Evolutionary conservation across 345 rosid genomes (phyloP).

Genomic region (Fremontodendron californicum): DNA sequence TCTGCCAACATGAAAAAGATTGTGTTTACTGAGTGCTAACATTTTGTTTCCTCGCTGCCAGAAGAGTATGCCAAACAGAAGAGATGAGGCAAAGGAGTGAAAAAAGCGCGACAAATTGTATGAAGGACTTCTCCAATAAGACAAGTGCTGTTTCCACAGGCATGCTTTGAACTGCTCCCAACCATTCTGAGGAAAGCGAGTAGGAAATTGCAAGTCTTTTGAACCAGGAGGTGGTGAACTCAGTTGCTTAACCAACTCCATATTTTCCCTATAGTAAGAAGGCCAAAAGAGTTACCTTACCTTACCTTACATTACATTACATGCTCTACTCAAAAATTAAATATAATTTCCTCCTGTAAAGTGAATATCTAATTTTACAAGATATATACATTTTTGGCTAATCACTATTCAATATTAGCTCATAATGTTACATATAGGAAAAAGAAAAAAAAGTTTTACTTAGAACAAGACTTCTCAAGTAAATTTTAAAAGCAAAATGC

Average conservation of each 20-base stretch:
- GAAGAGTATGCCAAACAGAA: constrained; percentile 41
- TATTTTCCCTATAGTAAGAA: constrained; percentile 28
- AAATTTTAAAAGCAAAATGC: neutral
- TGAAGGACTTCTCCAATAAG: constrained; percentile 61
- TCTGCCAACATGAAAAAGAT: neutral
- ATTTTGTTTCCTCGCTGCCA: constrained; percentile 49
- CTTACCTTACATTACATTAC: no score
- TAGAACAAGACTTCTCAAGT: neutral
- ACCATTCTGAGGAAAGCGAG: constrained; percentile 30
- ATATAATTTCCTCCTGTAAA: no score
- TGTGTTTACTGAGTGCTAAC: constrained; percentile 34
- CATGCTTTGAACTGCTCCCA: constrained; percentile 54
- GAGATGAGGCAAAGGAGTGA: constrained; percentile 19
- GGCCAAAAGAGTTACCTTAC: neutral
- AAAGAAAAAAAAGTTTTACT: no score
- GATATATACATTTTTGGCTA: no score
- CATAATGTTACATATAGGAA: constrained; percentile 20
- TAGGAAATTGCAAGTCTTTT: constrained; percentile 28
- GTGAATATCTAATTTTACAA: no score
- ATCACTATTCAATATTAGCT: constrained; percentile 12
- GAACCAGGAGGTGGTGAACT: constrained; percentile 30
- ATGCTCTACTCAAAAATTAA: neutral
- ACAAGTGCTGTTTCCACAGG: constrained; percentile 53
- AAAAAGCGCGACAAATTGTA: constrained; percentile 44
- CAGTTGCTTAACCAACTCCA: constrained; percentile 17